Percentiles rank a stretch among this genome's conserved stretches.
phyloP scores from a whole-genome alignment of 2,329 filamentous ascomycete species.

The Metarhizium guizhouense region DNA sequence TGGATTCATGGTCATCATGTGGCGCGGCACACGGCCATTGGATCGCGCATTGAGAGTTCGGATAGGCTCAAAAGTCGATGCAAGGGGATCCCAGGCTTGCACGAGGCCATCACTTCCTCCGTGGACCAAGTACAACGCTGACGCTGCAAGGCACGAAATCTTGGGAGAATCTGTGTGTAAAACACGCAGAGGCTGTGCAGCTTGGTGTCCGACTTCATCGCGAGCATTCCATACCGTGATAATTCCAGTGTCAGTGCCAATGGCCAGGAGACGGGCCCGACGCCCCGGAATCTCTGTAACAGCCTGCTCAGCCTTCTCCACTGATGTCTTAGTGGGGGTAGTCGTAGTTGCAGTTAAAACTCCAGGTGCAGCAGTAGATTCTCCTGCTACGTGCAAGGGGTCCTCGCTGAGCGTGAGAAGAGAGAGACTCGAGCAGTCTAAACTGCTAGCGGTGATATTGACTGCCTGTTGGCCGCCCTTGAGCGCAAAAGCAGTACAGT shows the following conservation, averaged over 20 bases:
- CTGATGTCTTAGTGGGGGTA: background rate
- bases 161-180: slow-evolving; percentile 88
- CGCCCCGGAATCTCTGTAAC: slow-evolving; percentile 69
- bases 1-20: slow-evolving; percentile 46
- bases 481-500: slow-evolving; percentile 29
- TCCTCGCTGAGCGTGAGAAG: slow-evolving; percentile 69
- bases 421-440: slow-evolving; percentile 70
- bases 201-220: slow-evolving; percentile 36
- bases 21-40: slow-evolving; percentile 71
- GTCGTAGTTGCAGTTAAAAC: slow-evolving; percentile 29
- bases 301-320: slow-evolving; percentile 23
- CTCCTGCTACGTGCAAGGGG: slow-evolving; percentile 41
- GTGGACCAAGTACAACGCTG: slow-evolving; percentile 81
- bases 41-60: slow-evolving; percentile 82
- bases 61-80: slow-evolving; percentile 67
- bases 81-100: slow-evolving; percentile 93
- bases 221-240: slow-evolving; percentile 82
- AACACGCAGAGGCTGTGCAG: slow-evolving; percentile 61
- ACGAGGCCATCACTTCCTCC: slow-evolving; percentile 92
- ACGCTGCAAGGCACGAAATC: slow-evolving; percentile 73
- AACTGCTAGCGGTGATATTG: slow-evolving; percentile 58
- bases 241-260: slow-evolving; percentile 71
- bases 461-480: slow-evolving; percentile 47
- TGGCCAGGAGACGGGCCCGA: slow-evolving; percentile 68
- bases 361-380: slow-evolving; percentile 34